A percentile compares a stretch with the other conserved stretches of the same genome.
phyloP scores from a whole-genome alignment of 2,329 filamentous ascomycete genomes.

The Clonostachys chloroleuca region DNA sequence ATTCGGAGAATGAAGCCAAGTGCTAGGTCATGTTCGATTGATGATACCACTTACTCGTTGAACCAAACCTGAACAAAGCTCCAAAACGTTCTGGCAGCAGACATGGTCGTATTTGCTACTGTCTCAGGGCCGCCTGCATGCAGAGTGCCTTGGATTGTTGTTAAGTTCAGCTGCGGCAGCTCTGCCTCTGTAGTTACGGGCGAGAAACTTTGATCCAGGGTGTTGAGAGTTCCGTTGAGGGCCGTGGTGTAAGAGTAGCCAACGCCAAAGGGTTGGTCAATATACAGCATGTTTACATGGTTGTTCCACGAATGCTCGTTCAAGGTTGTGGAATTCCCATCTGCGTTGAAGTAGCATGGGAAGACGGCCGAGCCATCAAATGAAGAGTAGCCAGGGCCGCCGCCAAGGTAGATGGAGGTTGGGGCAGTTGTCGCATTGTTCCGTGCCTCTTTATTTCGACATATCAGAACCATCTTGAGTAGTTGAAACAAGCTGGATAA shows the following conservation, averaged over 20 bases:
- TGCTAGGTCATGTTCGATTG: too few species aligned
- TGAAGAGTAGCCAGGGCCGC: conserved; percentile 57
- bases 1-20: too few species aligned
- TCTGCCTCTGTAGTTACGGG: neutral
- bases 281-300: conserved; percentile 10
- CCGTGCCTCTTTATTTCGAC: conserved; percentile 18
- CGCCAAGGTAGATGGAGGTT: conserved; percentile 55
- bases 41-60: conserved; percentile 13
- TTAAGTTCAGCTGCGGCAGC: conserved; percentile 5
- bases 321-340: conserved; percentile 45
- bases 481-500: neutral
- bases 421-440: conserved; percentile 13
- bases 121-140: conserved; percentile 1
- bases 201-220: conserved; percentile 25
- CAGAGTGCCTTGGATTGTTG: conserved; percentile 7
- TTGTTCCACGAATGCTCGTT: conserved; percentile 30
- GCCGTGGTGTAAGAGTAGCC: conserved; percentile 16
- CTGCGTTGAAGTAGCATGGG: conserved; percentile 38
- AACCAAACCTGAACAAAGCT: conserved; percentile 58
- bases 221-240: conserved; percentile 55
- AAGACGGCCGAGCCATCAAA: conserved; percentile 56
- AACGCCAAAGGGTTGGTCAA: conserved; percentile 11
- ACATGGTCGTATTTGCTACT: conserved; percentile 39
- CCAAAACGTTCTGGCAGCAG: conserved; percentile 52
- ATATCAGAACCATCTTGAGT: neutral